A percentile compares a stretch with the other conserved stretches of the same genome.
These are phyloP conservation scores for Dujonia santamariae DNA, from an alignment of 1,139 yeast species.

Conservation along the genomic window DNA sequence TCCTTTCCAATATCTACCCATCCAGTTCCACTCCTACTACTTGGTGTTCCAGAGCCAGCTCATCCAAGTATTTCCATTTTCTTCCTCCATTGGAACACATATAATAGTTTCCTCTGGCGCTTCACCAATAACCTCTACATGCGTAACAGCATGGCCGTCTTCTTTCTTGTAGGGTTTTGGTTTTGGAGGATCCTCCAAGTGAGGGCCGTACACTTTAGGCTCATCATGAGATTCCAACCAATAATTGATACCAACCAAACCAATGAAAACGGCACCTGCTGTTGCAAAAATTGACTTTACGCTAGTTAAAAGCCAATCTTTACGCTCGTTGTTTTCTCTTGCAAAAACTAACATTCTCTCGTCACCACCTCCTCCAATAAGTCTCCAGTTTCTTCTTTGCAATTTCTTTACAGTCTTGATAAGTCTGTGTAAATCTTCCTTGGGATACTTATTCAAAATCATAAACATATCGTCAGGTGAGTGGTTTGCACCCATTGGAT, in stretches of 20 bases:
- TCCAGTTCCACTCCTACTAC: not conserved
- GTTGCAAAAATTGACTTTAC: slow-evolving; percentile 30
- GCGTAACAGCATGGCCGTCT: not conserved
- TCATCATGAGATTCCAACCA: slow-evolving; percentile 23
- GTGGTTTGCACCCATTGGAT: slow-evolving; percentile 37
- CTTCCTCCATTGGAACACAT: not conserved
- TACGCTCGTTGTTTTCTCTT: slow-evolving; percentile 11
- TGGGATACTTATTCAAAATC: slow-evolving; percentile 38
- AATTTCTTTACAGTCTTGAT: slow-evolving; percentile 27
- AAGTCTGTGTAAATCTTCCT: slow-evolving; percentile 25
- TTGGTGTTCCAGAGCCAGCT: slow-evolving; percentile 6
- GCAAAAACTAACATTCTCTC: slow-evolving; percentile 28
- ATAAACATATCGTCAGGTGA: slow-evolving; percentile 44
- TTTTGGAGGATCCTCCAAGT: not conserved
- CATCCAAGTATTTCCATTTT: slow-evolving; percentile 2
- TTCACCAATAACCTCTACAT: not conserved
- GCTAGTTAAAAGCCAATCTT: slow-evolving; percentile 12
- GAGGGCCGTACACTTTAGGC: not conserved
- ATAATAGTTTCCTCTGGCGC: slow-evolving; percentile 1
- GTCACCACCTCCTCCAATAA: slow-evolving; percentile 29
- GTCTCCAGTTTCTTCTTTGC: slow-evolving; percentile 33
- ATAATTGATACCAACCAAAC: slow-evolving; percentile 28
- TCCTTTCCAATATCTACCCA: not conserved
- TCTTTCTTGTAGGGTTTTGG: no score
- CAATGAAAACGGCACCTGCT: slow-evolving; percentile 30